Percentiles rank a stretch among this genome's conserved stretches.
phyloP scores from a whole-genome alignment of 2,329 filamentous ascomycete species.

The Fusarium compactum region DNA sequence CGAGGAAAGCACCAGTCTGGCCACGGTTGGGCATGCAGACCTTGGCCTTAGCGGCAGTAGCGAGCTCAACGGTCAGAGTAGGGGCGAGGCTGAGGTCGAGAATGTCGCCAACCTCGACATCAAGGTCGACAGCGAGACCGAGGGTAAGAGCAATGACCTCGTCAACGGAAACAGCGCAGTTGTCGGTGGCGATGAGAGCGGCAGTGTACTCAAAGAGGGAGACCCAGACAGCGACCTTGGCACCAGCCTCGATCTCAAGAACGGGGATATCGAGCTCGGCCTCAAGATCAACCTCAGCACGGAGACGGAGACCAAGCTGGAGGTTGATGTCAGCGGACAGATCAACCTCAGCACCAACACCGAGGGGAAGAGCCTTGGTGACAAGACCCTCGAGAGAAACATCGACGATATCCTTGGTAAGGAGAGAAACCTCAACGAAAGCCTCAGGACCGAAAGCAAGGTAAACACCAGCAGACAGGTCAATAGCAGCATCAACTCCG shows the following conservation, averaged over 20 bases:
- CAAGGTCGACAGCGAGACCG: conserved; percentile 41
- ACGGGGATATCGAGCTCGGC: conserved; percentile 48
- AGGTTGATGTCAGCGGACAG: conserved; percentile 60
- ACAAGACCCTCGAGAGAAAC: conserved; percentile 56
- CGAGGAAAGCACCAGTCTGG: conserved; percentile 24
- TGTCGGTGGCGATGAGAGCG: conserved; percentile 52
- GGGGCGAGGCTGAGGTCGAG: conserved; percentile 56
- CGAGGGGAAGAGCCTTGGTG: conserved; percentile 45
- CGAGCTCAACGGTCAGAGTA: conserved; percentile 56
- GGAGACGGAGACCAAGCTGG: conserved; percentile 63
- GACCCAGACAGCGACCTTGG: conserved; percentile 61
- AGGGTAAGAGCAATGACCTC: conserved; percentile 43
- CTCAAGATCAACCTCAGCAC: conserved; percentile 59
- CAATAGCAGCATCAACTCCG: conserved; percentile 60
- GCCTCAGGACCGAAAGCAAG: conserved; percentile 62
- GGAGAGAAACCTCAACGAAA: conserved; percentile 56
- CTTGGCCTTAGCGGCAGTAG: conserved; percentile 30
- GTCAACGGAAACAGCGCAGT: conserved; percentile 51
- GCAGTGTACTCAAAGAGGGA: conserved; percentile 67
- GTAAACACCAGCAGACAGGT: conserved; percentile 61
- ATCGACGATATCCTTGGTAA: conserved; percentile 55
- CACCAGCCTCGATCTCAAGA: conserved; percentile 54
- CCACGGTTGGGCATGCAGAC: conserved; percentile 40
- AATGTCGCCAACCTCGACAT: conserved; percentile 48
- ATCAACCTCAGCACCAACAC: conserved; percentile 43